phyloP scores from a whole-genome alignment of 2,329 filamentous ascomycete genomes.

The Ophiobolus disseminans region DNA sequence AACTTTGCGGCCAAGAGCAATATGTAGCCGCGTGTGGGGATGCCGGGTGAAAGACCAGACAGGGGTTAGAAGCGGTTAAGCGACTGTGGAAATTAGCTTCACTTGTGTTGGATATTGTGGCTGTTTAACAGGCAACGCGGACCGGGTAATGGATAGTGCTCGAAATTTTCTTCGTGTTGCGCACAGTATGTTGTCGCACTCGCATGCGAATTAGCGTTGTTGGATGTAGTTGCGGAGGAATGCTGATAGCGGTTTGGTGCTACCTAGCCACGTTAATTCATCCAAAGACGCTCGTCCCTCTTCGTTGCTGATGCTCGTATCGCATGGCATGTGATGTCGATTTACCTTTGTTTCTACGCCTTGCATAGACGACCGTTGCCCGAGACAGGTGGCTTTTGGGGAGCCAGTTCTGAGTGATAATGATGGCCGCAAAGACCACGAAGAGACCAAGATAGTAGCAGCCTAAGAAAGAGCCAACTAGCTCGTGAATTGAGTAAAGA shows the following conservation, averaged over 20 bases:
- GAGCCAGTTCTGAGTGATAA: background rate
- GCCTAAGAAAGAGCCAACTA: background rate
- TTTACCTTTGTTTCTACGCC: background rate
- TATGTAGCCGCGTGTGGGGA: background rate
- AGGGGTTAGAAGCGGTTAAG: background rate
- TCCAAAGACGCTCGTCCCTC: background rate
- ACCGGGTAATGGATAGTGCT: slow-evolving; percentile 15
- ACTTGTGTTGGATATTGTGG: background rate
- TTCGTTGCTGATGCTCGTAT: slow-evolving; percentile 8
- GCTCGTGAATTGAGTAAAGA: background rate
- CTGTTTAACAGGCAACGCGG: slow-evolving; percentile 14
- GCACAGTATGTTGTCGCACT: background rate
- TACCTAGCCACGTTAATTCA: background rate
- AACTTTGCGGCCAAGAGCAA: background rate
- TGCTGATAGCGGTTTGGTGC: background rate
- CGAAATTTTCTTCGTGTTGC: background rate
- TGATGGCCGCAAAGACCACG: background rate
- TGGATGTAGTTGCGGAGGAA: background rate
- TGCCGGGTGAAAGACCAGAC: background rate
- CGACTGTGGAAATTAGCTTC: slow-evolving; percentile 8
- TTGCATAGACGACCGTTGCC: background rate
- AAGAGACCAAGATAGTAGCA: background rate
- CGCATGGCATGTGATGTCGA: slow-evolving; percentile 1
- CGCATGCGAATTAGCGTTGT: too few species aligned
- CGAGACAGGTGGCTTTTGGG: background rate